These are phyloP conservation scores for Picea engelmannii DNA, from an alignment of 83 land plant species.

Conservation along the genomic window DNA sequence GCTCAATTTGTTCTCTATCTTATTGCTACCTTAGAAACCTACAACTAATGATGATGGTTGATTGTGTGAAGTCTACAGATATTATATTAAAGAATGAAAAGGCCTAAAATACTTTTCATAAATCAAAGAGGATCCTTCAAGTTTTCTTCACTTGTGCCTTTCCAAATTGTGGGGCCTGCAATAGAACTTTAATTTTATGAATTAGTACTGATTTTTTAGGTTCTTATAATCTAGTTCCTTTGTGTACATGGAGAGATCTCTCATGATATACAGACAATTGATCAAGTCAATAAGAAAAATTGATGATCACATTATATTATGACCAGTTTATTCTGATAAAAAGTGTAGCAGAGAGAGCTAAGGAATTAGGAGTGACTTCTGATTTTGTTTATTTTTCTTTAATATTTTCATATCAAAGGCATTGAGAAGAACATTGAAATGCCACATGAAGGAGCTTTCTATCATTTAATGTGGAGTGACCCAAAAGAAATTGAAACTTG, in stretches of 20 bases:
- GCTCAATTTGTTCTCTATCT: not conserved
- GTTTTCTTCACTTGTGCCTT: not conserved
- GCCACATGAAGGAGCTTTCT: constrained; percentile 99
- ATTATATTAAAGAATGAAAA: not conserved
- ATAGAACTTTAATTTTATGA: not conserved
- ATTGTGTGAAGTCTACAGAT: not conserved
- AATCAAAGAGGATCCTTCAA: not conserved
- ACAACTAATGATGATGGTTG: not conserved
- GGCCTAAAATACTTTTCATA: not conserved
- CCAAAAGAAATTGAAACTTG: constrained; percentile 99
- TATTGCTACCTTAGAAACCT: not conserved
- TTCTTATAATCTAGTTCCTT: constrained; percentile 63
- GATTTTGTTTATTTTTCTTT: not conserved
- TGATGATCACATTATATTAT: too few species aligned
- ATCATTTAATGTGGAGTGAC: constrained; percentile 99
- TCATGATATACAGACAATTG: constrained; percentile 94
- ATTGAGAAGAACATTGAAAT: constrained; percentile 97
- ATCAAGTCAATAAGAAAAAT: constrained; percentile 62
- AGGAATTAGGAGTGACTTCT: not conserved
- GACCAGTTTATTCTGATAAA: not conserved
- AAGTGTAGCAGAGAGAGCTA: not conserved
- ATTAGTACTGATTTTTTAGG: not conserved
- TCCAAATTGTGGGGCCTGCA: not conserved
- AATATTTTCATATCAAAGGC: constrained; percentile 71
- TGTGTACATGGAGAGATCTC: constrained; percentile 99